These are phyloP conservation scores for Cyberlindnera amylophila DNA, from an alignment of 805 yeast genomes.

Conservation along the genomic window DNA sequence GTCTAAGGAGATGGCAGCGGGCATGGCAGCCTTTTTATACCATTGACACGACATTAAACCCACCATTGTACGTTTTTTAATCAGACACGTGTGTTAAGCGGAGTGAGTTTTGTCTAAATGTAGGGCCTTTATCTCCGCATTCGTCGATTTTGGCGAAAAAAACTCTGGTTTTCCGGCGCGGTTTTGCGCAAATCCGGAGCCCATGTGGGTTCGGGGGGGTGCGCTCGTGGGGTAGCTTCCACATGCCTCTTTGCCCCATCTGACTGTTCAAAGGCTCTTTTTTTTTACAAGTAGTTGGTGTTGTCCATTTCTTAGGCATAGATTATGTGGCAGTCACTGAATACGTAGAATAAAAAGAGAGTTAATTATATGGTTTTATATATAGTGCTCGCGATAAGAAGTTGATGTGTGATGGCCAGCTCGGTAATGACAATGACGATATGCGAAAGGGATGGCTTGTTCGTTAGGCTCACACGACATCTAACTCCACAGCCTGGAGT, in stretches of 20 bases:
- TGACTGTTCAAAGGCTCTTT: not conserved
- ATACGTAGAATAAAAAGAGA: too few species aligned
- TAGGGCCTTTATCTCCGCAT: not conserved
- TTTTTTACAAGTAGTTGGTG: too few species aligned
- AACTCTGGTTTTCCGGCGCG: not conserved
- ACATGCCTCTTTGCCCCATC: too few species aligned
- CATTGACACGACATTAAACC: too few species aligned
- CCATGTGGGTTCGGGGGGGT: not conserved
- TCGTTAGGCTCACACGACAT: not conserved
- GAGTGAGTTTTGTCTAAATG: not conserved
- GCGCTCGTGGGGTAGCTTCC: not conserved
- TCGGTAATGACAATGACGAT: too few species aligned
- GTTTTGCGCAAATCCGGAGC: not conserved
- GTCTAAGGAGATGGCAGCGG: too few species aligned
- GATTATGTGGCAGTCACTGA: too few species aligned
- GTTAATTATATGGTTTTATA: too few species aligned
- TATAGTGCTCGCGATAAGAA: too few species aligned
- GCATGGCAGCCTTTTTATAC: too few species aligned
- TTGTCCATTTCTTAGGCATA: too few species aligned
- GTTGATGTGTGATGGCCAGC: too few species aligned
- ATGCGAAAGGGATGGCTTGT: not conserved
- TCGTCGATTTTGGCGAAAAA: not conserved
- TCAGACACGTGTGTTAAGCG: not conserved
- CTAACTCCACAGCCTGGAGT: not conserved
- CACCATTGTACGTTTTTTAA: not conserved